Evolutionary conservation across 1,284 basidiomycete genomes (phyloP), one percentile per base, ranked within the genome.

Genomic region (Puccinia hordei): DNA sequence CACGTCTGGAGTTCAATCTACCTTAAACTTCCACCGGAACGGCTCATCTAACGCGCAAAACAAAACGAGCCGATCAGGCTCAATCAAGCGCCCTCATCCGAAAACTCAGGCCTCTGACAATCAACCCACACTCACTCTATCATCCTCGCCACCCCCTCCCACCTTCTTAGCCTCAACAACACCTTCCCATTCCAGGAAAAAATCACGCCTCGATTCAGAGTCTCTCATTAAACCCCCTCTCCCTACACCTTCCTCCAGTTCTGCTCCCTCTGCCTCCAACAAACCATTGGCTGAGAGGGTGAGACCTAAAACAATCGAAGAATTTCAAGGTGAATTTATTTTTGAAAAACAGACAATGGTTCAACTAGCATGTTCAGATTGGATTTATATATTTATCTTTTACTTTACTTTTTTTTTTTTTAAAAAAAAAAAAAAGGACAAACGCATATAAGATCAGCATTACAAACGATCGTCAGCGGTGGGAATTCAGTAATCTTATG

Each of bases 381-480:
- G 24, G 17, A 61, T 12, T 38, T 49, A 27, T 19, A 12, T 51
- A 6, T 33, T 35, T 61, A 22, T 8, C 15, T 51, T 44, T 66
- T 49, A 9, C 30, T 65, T 53, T 27, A 19, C 24, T 1, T 8
- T 88, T 0, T n/a, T n/a, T n/a, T n/a, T n/a, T n/a, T n/a, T n/a
- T n/a, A n/a, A n/a, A n/a, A n/a, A n/a, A n/a, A n/a, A n/a, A 90
- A 92, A 9, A 91, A 91, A 82, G 87, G 92, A 63, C 92, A 92
- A 12, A 92, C 92, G 83, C 84, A 86, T 75, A 24, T 75, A n/a
- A 83, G 35, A 69, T 38, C 75, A 57, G 46, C 46, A 22, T 44
- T 90, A 59, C 87, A 88, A 82, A 87, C 86, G 68, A 83, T 90
- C 44, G 84, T 90, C 8, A 86, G 86, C 53, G 86, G 84, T 35